Conservation (phyloP, 2,329 filamentous ascomycete species). For the Celoporthe dispersa region DNA sequence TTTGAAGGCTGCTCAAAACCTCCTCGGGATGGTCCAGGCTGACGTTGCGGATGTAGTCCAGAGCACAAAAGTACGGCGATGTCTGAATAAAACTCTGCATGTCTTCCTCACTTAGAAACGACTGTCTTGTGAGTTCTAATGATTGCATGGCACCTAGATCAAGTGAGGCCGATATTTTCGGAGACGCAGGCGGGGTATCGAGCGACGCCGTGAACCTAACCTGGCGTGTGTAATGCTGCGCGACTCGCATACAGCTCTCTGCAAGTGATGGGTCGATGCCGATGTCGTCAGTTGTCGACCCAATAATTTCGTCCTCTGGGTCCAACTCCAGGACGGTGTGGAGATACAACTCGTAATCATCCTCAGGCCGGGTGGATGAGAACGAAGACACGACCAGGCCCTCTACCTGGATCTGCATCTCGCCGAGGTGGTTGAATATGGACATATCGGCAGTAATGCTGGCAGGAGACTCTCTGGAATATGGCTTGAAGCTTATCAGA, state of each 20-base stretch:
- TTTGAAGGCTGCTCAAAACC: conserved; percentile 34
- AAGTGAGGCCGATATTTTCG: background rate
- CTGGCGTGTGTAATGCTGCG: conserved; percentile 35
- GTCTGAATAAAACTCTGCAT: conserved; percentile 39
- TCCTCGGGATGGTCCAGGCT: conserved; percentile 34
- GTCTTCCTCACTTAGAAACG: conserved; percentile 35
- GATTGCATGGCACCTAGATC: too few relatives aligned
- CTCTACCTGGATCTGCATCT: conserved; percentile 41
- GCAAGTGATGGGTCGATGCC: conserved; percentile 30
- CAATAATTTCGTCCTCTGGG: conserved; percentile 45
- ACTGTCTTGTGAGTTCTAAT: background rate
- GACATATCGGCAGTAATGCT: conserved; percentile 44
- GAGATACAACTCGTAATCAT: conserved; percentile 43
- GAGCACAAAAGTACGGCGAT: conserved; percentile 39
- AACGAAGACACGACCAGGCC: conserved; percentile 41
- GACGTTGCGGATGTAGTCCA: conserved; percentile 38
- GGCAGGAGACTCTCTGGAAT: conserved; percentile 33
- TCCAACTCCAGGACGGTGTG: conserved; percentile 44
- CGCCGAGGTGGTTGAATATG: conserved; percentile 38
- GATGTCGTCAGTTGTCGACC: conserved; percentile 12
- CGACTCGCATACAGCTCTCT: conserved; percentile 44
- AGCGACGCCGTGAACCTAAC: background rate
- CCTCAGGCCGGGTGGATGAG: conserved; percentile 36
- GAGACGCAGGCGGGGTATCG: conserved; percentile 19
- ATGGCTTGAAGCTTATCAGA: conserved; percentile 36